phyloP scores from a whole-genome alignment of 768 basidiomycete species.

The Nidularia pulvinata region DNA sequence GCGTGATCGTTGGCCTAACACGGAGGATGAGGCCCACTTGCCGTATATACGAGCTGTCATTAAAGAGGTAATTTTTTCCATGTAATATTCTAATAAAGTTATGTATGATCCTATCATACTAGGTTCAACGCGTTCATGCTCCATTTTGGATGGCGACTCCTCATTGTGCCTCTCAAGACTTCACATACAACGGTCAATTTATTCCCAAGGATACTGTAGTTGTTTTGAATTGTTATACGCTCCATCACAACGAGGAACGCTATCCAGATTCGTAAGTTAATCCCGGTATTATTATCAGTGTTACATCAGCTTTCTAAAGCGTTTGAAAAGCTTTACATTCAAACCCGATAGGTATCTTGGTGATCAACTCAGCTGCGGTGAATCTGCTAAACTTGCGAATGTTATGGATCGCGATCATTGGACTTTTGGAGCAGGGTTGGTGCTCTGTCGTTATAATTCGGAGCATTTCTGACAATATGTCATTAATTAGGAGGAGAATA shows the following conservation, averaged over 20 bases:
- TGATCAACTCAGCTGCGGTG: slow-evolving; percentile 27
- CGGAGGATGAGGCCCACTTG: slow-evolving; percentile 25
- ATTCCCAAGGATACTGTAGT: slow-evolving; percentile 36
- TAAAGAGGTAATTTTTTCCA: slow-evolving; percentile 14
- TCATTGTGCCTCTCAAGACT: slow-evolving; percentile 31
- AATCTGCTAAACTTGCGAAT: slow-evolving; percentile 38
- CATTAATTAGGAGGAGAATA: slow-evolving; percentile 24
- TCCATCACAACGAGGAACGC: slow-evolving; percentile 28
- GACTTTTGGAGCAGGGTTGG: slow-evolving; percentile 46
- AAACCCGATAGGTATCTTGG: slow-evolving; percentile 40
- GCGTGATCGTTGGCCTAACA: slow-evolving; percentile 14
- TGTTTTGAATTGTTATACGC: slow-evolving; percentile 33
- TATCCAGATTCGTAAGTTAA: slow-evolving; percentile 28
- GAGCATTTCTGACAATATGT: neutral
- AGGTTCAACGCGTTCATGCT: slow-evolving; percentile 29
- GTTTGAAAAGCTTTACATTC: neutral
- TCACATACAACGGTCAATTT: slow-evolving; percentile 32
- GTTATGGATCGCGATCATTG: slow-evolving; percentile 44
- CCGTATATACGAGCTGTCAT: slow-evolving; percentile 16
- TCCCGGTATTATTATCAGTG: no score
- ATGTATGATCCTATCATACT: slow-evolving; percentile 4
- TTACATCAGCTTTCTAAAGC: neutral
- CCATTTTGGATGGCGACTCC: slow-evolving; percentile 38
- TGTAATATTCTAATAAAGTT: neutral
- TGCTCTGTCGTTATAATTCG: neutral